Evolutionary conservation across 2,329 filamentous ascomycete species (phyloP).

Genomic region (Fusarium concolor): DNA sequence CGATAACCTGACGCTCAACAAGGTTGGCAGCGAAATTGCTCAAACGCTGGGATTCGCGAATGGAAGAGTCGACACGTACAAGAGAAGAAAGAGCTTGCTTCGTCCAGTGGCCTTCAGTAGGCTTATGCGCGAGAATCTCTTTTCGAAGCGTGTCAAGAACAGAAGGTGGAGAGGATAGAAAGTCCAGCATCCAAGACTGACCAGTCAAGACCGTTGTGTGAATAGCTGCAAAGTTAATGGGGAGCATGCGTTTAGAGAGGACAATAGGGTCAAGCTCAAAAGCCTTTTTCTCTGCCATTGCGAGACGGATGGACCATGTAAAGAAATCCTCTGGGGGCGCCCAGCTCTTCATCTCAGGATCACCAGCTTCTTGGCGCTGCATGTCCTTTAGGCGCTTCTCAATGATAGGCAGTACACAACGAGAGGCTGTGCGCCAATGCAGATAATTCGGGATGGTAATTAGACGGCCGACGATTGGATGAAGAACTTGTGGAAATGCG

Average conservation of each 20-base stretch:
- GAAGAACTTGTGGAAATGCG: constrained; percentile 60
- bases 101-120: constrained; percentile 56
- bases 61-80: constrained; percentile 61
- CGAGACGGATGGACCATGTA: constrained; percentile 67
- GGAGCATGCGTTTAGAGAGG: constrained; percentile 64
- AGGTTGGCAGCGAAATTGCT: constrained; percentile 61
- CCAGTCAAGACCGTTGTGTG: constrained; percentile 68
- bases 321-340: constrained; percentile 66
- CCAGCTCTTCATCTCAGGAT: constrained; percentile 56
- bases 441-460: constrained; percentile 59
- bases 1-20: constrained; percentile 59
- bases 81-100: constrained; percentile 58
- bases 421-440: constrained; percentile 59
- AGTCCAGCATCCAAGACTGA: constrained; percentile 60
- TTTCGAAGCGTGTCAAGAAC: constrained; percentile 56
- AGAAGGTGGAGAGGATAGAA: constrained; percentile 55
- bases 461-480: constrained; percentile 61
- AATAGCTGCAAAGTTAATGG: constrained; percentile 69
- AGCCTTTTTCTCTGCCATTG: constrained; percentile 56
- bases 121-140: constrained; percentile 51
- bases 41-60: constrained; percentile 64
- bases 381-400: constrained; percentile 61
- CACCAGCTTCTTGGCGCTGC: constrained; percentile 53
- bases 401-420: constrained; percentile 61
- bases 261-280: constrained; percentile 60